phyloP scores from a whole-genome alignment of 768 basidiomycete species.

The Auriscalpium vulgare region DNA sequence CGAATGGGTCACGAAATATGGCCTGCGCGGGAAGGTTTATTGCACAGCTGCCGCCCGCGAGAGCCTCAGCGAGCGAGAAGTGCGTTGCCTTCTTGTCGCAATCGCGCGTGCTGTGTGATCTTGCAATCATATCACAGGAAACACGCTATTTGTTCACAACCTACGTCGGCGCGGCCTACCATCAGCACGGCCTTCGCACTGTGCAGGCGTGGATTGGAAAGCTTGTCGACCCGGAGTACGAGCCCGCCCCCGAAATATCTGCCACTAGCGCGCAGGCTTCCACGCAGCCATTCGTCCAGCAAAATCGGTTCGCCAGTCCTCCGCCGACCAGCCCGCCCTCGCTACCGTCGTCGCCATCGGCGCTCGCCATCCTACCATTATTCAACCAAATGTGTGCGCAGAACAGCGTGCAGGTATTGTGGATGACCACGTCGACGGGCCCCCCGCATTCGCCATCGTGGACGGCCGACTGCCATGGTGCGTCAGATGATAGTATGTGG shows the following conservation, averaged over 20 bases:
- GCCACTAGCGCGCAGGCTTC: not conserved
- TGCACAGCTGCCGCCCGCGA: constrained; percentile 2
- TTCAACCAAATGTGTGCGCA: constrained; percentile 72
- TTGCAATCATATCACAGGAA: not conserved
- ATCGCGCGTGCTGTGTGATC: too few relatives aligned
- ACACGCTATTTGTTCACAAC: constrained; percentile 8
- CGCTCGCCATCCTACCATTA: constrained; percentile 53
- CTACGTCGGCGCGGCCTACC: constrained; percentile 9
- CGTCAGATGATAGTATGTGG: constrained; percentile 18
- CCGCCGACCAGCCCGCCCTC: constrained; percentile 26
- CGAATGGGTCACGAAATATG: constrained; percentile 9
- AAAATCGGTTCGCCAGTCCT: constrained; percentile 24
- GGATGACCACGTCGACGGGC: constrained; percentile 50
- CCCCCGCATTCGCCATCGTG: constrained; percentile 66
- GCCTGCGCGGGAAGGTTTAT: constrained; percentile 6
- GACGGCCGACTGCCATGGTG: constrained; percentile 62
- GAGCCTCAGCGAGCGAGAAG: not conserved
- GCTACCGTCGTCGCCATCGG: constrained; percentile 19
- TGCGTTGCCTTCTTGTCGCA: not conserved
- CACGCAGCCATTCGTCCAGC: constrained; percentile 17
- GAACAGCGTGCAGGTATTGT: constrained; percentile 53
- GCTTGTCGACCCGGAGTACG: constrained; percentile 7
- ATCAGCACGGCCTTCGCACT: constrained; percentile 1
- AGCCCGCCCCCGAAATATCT: not conserved
- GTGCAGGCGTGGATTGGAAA: constrained; percentile 8